Evolutionary conservation across 2,329 filamentous ascomycete genomes (phyloP), one percentile per base, ranked within the genome.

Genomic region (Mollisiaceae sp.): DNA sequence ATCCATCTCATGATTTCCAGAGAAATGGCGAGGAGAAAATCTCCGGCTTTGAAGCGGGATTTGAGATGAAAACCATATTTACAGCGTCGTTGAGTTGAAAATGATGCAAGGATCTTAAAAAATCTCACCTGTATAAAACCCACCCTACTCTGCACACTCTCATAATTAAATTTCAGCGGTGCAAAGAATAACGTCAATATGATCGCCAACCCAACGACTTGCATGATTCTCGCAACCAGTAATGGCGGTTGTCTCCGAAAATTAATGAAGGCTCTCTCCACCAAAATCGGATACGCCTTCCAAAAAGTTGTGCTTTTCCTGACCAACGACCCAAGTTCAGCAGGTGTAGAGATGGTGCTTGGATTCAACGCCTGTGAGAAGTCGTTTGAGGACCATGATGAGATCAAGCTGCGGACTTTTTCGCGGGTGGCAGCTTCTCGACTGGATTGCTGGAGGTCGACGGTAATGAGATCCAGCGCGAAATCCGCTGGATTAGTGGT

Each of bases 401-500:
- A 79, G 35, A 92, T 87, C 2, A 93, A 79, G 4, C 76, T 79
- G 47, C 82, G 81, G 0, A 93, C 90, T 60, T 86, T 86, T 38
- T 83, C 82, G 12, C 89, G 82, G 60, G 86, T 91, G 52, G 86
- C 82, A 0, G 81, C 82, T 74, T 93, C 91, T 22, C 84, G 81
- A 1, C 82, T 78, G 38, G 85, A 86, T 47, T 89, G 84, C 67
- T 92, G 91, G 0, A 93, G 79, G 71, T 93, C 89, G 27, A 93
- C 85, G 0, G 90, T 93, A 60, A 94, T 91, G 59, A 93, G 82
- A 71, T 94, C 91, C 8, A 93, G 82, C 0, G 89, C 90, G 75
- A 92, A 93, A 74, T 94, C 91, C 0, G 91, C 90, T 0, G 91
- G 91, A 68, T 93, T 94, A 0, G 89, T 91, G 65, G 90, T 86